Evolutionary conservation across 2,329 filamentous ascomycete species (phyloP), one percentile per base, ranked within the genome.

Genomic region (Cladosporium sphaerospermum): DNA sequence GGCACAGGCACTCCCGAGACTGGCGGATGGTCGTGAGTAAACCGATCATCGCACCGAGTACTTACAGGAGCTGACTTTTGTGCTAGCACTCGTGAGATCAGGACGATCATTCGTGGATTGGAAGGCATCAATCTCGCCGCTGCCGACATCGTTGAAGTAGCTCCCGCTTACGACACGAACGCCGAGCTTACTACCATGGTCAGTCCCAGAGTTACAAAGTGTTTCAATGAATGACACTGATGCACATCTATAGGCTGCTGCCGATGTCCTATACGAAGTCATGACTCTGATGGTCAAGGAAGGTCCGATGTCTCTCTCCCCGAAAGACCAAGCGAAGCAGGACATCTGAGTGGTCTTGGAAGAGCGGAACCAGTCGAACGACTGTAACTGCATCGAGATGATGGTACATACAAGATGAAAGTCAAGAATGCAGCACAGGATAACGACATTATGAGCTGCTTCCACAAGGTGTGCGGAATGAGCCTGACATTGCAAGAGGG

Each of bases 221-320:
- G 13, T 2, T 4, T 14, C 8, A 9, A 9, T 14, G 36, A 14
- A 4, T n/a, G 7, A 28, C 4, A 9, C n/a, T 39, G 13, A 14
- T 39, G 8, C 36, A 13, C 8, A 13, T 14, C 3, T 37, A 11
- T 14, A 39, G 48, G 83, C 83, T 1, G 83, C 84, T 2, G 84
- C 84, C 70, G 79, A 90, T 68, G 80, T 81, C 0, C 70, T 91
- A 16, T 91, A 86, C 64, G 86, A 92, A 69, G 81, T 91, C 45
- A 86, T 90, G 80, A 88, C 82, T 10, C 77, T 91, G 56, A 91
- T 90, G 86, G 85, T 89, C 13, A 88, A 89, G 77, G 84, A 83
- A 62, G 87, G 86, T 0, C 85, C 85, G 0, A 71, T 89, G 58
- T 44, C 48, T 9, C 36, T 39, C 13, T 14, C 36, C 3, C 13